phyloP scores from a whole-genome alignment of 108 stramenopile genomes.

The Mayamaea pseudoterrestris region DNA sequence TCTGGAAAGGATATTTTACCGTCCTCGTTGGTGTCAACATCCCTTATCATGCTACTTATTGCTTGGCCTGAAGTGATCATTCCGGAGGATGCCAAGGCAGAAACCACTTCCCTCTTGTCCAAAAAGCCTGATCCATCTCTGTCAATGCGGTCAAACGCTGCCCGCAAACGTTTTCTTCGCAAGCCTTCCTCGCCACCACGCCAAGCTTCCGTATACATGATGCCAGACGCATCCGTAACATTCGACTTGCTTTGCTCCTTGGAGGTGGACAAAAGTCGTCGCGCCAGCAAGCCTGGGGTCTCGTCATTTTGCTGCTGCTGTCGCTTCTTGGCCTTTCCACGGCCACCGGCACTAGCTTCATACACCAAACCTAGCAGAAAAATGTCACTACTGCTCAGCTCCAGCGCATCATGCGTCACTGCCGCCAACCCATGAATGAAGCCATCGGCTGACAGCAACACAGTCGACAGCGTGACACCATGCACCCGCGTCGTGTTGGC shows the following conservation, averaged over 20 bases:
- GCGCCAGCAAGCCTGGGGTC: neutral
- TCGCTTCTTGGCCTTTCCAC: constrained; percentile 6
- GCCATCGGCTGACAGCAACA: constrained; percentile 75
- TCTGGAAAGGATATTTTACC: constrained; percentile 71
- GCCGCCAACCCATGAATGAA: constrained; percentile 88
- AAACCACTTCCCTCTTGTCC: constrained; percentile 46
- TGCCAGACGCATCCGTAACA: neutral
- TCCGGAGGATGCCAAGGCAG: constrained; percentile 39
- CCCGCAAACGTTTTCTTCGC: constrained; percentile 32
- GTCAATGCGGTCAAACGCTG: constrained; percentile 71
- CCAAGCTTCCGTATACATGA: constrained; percentile 38
- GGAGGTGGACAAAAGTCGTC: constrained; percentile 1
- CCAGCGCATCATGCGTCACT: constrained; percentile 85
- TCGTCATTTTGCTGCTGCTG: constrained; percentile 6
- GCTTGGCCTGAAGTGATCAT: constrained; percentile 41
- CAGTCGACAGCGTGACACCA: constrained; percentile 80
- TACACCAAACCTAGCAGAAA: constrained; percentile 79
- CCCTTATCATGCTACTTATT: constrained; percentile 20
- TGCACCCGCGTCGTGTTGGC: constrained; percentile 65
- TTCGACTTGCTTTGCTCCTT: neutral
- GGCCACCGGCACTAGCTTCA: constrained; percentile 53
- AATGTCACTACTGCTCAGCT: constrained; percentile 81
- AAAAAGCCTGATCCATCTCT: constrained; percentile 56
- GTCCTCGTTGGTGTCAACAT: constrained; percentile 61
- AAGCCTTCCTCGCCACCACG: constrained; percentile 44